A percentile compares a stretch with the other conserved stretches of the same genome.
phyloP scores from a whole-genome alignment of 1,284 basidiomycete species.

The Ceratobasidium sp. region DNA sequence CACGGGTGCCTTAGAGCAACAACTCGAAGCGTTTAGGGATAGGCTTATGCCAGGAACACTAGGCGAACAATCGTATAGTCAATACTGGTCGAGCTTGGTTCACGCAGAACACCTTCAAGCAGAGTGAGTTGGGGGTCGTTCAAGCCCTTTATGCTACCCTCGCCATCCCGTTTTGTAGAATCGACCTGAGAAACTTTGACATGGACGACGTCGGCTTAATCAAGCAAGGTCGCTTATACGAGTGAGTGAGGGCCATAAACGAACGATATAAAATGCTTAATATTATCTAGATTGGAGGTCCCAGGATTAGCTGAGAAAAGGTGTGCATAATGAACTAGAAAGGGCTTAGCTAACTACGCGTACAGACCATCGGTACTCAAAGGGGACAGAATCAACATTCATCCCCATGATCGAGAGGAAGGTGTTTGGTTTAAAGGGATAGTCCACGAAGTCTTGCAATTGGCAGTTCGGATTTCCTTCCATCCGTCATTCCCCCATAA shows the following conservation, averaged over 20 bases:
- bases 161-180: slow-evolving; percentile 33
- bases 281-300: slow-evolving; percentile 64
- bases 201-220: slow-evolving; percentile 54
- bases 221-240: slow-evolving; percentile 20
- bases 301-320: slow-evolving; percentile 71
- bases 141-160: too few relatives aligned
- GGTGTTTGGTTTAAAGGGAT: slow-evolving; percentile 62
- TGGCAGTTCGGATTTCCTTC: slow-evolving; percentile 63
- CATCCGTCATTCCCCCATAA: slow-evolving; percentile 54
- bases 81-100: slow-evolving; percentile 51
- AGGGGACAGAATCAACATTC: slow-evolving; percentile 63
- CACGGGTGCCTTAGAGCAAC: slow-evolving; percentile 44
- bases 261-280: background rate
- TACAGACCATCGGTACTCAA: slow-evolving; percentile 55
- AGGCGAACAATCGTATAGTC: slow-evolving; percentile 56
- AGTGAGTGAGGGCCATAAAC: slow-evolving; percentile 2
- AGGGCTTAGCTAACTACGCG: background rate
- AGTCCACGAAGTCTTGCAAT: slow-evolving; percentile 60
- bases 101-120: slow-evolving; percentile 38
- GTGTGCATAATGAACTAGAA: background rate
- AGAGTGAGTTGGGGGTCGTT: too few relatives aligned
- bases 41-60: slow-evolving; percentile 53
- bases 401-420: slow-evolving; percentile 48
- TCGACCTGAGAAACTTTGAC: slow-evolving; percentile 64
- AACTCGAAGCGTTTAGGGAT: slow-evolving; percentile 46